Percentiles rank a stretch among this genome's conserved stretches.
phyloP scores from a whole-genome alignment of 306 rosid species.

The Prunus mongolica region DNA sequence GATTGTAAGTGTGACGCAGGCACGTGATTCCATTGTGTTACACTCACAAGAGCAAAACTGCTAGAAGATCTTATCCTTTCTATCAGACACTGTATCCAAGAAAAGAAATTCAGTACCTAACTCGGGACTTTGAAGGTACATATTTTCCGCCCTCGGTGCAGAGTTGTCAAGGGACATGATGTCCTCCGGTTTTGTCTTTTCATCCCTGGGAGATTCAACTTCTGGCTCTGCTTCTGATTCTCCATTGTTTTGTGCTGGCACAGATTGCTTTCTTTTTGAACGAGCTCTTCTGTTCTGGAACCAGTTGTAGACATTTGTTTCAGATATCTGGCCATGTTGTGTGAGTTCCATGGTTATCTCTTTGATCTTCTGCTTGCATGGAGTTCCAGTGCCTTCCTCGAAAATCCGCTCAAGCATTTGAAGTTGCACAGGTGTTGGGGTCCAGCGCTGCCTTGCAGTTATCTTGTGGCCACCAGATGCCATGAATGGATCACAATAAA shows the following conservation, averaged over 20 bases:
- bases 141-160: slow-evolving; percentile 25
- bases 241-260: slow-evolving; percentile 20
- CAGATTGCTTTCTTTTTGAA: slow-evolving; percentile 60
- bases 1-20: not conserved
- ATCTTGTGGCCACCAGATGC: slow-evolving; percentile 63
- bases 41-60: not conserved
- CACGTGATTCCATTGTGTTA: not conserved
- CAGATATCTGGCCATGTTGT: slow-evolving; percentile 72
- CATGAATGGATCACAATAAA: slow-evolving; percentile 67
- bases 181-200: slow-evolving; percentile 32
- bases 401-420: slow-evolving; percentile 64
- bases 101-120: slow-evolving; percentile 17
- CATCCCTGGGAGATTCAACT: slow-evolving; percentile 52
- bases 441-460: slow-evolving; percentile 71
- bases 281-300: slow-evolving; percentile 86
- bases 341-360: slow-evolving; percentile 54
- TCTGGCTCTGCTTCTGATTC: slow-evolving; percentile 45
- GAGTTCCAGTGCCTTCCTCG: slow-evolving; percentile 71
- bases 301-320: slow-evolving; percentile 86
- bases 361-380: slow-evolving; percentile 63
- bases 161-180: slow-evolving; percentile 28
- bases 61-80: not conserved
- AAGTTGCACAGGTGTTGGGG: slow-evolving; percentile 64
- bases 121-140: slow-evolving; percentile 51
- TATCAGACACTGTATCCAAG: slow-evolving; percentile 5